A percentile compares a stretch with the other conserved stretches of the same genome.
These are phyloP conservation scores for Candida broadrunensis DNA, from an alignment of 805 yeast species.

Conservation along the genomic window DNA sequence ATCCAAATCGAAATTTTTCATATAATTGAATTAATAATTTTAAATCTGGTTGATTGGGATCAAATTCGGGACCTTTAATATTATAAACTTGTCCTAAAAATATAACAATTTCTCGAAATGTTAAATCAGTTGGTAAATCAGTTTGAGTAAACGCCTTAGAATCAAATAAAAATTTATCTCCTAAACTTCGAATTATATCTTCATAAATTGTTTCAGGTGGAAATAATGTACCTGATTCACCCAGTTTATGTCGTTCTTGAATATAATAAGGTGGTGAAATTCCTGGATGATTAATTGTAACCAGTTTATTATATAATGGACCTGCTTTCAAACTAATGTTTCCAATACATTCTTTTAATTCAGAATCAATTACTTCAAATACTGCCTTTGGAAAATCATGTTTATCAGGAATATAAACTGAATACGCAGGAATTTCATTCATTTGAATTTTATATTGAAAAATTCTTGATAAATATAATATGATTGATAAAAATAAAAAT, in stretches of 20 bases:
- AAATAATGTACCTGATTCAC: conserved; percentile 14
- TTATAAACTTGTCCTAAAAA: conserved; percentile 19
- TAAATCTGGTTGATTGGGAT: conserved; percentile 10
- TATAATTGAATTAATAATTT: conserved; percentile 44
- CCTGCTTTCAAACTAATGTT: conserved; percentile 33
- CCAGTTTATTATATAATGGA: conserved; percentile 24
- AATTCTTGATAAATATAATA: conserved; percentile 59
- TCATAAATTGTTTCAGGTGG: conserved; percentile 40
- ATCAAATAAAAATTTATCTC: conserved; percentile 54
- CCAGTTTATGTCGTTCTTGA: conserved; percentile 24
- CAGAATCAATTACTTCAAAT: conserved; percentile 19
- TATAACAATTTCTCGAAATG: conserved; percentile 42
- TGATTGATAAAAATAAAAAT: conserved; percentile 48
- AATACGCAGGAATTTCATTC: conserved; percentile 71
- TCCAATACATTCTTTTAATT: conserved; percentile 22
- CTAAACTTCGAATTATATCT: conserved; percentile 56
- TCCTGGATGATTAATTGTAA: conserved; percentile 35
- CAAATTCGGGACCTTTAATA: conserved; percentile 2
- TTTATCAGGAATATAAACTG: conserved; percentile 61
- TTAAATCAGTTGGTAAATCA: conserved; percentile 33
- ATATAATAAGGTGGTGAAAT: conserved; percentile 40
- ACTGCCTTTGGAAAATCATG: conserved; percentile 42
- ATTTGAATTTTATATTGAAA: conserved; percentile 54
- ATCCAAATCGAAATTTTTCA: conserved; percentile 68
- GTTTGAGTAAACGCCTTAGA: conserved; percentile 36